Base-by-base conservation (phyloP, 305 asterid species). In the Rubia peregrina region DNA sequence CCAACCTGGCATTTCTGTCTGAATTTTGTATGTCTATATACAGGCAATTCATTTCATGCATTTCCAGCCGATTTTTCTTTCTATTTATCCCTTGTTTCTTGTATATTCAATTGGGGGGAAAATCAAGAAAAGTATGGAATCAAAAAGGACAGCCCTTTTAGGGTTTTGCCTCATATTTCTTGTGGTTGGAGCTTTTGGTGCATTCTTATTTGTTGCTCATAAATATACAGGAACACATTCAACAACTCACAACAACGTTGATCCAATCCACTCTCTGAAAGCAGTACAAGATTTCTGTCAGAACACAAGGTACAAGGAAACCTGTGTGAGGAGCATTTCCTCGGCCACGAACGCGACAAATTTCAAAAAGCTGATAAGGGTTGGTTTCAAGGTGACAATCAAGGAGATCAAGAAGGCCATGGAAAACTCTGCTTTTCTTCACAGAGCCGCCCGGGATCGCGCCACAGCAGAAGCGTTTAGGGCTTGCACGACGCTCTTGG, bases 401-500 rank as follows among this genome's bases (percentile, higher is more conserved):
- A 44, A 41, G 24, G 74, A 75, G 26, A 42, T 77, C 53, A 17
- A 44, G 4, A 70, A 49, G 1, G 78, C 80, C 5, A 24, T 70
- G 1, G 62, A 53, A 19, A 77, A 77, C 4, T 77, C 82, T 5
- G 10, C 65, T 0, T 21, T 24, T 12, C 76, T 82, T 12, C 62
- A 68, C 10, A 64, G 65, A 7, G 79, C 75, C 1, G 75, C 67
- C 7, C 78, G 7, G 43, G 85, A 85, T 14, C 82, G 82, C 0
- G 46, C 66, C 21, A 75, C 83, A 2, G 70, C 76, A 3, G 53
- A 72, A 13, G 89, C 90, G 0, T 69, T 79, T 68, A 49, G 73
- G 16, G 67, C 71, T 21, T 87, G 96, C 61, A 71, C 78, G 16
- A 79, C 81, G 55, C 78, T 84, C 17, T 81, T 86, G 21, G 78